A percentile compares a stretch with the other conserved stretches of the same genome.
Evolutionary conservation across 495 filamentous ascomycete species (phyloP).

Genomic region (Podospora tetraspora): DNA sequence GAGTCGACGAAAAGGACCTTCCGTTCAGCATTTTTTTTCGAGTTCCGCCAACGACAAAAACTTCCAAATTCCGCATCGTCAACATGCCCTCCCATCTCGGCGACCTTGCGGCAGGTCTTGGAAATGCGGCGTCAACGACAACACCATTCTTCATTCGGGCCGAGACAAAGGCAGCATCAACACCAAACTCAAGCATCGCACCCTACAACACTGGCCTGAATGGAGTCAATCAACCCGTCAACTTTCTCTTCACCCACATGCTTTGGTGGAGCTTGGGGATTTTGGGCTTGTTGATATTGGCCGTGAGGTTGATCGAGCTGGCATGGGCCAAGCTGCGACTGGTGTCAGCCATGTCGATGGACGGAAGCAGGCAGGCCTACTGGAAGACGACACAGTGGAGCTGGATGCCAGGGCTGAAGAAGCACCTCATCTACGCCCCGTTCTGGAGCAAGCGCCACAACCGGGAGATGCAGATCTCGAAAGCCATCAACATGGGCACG

Average conservation of each 20-base stretch:
- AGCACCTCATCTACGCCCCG: constrained; percentile 77
- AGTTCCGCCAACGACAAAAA: not conserved
- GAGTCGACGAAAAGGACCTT: not conserved
- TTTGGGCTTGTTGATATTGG: constrained; percentile 41
- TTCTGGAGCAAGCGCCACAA: constrained; percentile 79
- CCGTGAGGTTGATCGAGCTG: constrained; percentile 41
- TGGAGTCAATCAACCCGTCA: constrained; percentile 47
- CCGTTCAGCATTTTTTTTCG: not conserved
- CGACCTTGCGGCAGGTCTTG: not conserved
- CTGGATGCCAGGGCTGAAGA: constrained; percentile 62
- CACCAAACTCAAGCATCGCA: constrained; percentile 37
- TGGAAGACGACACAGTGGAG: constrained; percentile 44
- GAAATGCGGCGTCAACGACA: constrained; percentile 2
- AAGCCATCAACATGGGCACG: constrained; percentile 75
- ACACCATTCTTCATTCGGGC: not conserved
- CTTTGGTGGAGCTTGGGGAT: constrained; percentile 49
- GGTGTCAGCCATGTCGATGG: constrained; percentile 43
- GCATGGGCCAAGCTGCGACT: constrained; percentile 43
- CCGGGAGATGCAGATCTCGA: constrained; percentile 72
- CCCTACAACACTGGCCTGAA: constrained; percentile 45
- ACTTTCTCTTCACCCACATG: constrained; percentile 43
- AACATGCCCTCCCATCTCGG: not conserved
- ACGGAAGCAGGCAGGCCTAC: constrained; percentile 41
- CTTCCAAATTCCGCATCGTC: not conserved
- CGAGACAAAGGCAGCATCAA: constrained; percentile 3